Conservation (phyloP, 2,329 filamentous ascomycete genomes). For the Fusarium sp. region DNA sequence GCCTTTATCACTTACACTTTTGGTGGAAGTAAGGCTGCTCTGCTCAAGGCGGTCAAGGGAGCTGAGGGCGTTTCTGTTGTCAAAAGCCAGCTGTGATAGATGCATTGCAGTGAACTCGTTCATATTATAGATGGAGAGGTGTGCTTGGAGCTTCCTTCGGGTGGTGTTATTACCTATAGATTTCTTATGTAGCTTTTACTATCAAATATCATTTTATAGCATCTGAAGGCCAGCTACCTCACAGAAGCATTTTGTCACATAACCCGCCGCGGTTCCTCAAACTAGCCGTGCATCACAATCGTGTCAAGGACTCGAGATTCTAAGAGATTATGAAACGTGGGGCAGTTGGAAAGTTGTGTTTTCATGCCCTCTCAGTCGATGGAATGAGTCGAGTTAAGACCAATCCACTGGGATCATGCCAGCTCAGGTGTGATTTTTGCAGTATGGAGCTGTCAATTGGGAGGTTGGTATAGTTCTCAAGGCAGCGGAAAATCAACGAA, state of each 20-base stretch:
- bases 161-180: neutral
- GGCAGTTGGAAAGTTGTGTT: neutral
- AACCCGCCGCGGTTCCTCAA: neutral
- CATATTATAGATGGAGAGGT: neutral
- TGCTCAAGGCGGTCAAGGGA: conserved; percentile 13
- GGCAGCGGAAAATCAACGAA: neutral
- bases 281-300: too few species aligned
- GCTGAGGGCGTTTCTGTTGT: conserved; percentile 34
- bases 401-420: neutral
- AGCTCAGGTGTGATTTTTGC: neutral
- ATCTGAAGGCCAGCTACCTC: neutral
- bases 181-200: neutral
- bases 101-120: neutral
- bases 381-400: neutral
- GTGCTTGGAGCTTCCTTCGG: neutral
- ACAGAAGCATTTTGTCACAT: neutral
- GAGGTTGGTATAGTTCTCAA: neutral
- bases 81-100: conserved; percentile 18
- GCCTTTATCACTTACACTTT: conserved; percentile 40
- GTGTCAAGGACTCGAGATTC: neutral
- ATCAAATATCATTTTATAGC: neutral
- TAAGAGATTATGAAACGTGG: neutral
- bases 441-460: neutral
- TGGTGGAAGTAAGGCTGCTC: conserved; percentile 1
- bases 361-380: neutral